A percentile compares a stretch with the other conserved stretches of the same genome.
These are phyloP conservation scores for Penicillium lividum DNA, from an alignment of 495 filamentous ascomycete genomes.

Conservation along the genomic window DNA sequence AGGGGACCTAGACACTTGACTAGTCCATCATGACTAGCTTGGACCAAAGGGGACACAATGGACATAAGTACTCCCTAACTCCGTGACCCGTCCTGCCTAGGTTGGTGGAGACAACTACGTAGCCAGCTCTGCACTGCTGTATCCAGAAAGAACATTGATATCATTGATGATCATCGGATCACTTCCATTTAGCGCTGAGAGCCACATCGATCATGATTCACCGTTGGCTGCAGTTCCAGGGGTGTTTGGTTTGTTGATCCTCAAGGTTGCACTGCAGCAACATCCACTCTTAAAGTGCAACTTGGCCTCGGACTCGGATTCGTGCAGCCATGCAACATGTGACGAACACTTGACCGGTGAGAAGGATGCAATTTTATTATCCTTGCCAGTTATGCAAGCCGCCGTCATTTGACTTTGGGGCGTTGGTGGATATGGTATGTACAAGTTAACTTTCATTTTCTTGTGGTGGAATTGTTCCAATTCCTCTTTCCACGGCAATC, in stretches of 20 bases:
- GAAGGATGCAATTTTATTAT: slow-evolving; percentile 19
- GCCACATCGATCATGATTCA: slow-evolving; percentile 6
- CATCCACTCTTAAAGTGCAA: slow-evolving; percentile 11
- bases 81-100: background rate
- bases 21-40: background rate
- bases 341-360: slow-evolving; percentile 16
- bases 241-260: slow-evolving; percentile 6
- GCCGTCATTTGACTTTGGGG: background rate
- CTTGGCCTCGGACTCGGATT: slow-evolving; percentile 18
- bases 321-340: slow-evolving; percentile 16
- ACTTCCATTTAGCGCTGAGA: background rate
- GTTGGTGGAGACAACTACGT: background rate
- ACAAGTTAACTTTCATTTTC: background rate
- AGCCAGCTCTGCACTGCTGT: no score
- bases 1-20: background rate
- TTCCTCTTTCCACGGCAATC: background rate
- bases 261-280: slow-evolving; percentile 20
- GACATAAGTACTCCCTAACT: background rate
- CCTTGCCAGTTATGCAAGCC: slow-evolving; percentile 11
- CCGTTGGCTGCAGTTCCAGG: background rate
- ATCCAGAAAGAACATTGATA: background rate
- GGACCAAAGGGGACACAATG: no score
- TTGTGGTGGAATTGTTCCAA: background rate
- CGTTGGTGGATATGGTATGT: background rate
- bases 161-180: background rate